Evolutionary conservation across 2,329 filamentous ascomycete species (phyloP).

Genomic region (Calonectria hongkongensis): DNA sequence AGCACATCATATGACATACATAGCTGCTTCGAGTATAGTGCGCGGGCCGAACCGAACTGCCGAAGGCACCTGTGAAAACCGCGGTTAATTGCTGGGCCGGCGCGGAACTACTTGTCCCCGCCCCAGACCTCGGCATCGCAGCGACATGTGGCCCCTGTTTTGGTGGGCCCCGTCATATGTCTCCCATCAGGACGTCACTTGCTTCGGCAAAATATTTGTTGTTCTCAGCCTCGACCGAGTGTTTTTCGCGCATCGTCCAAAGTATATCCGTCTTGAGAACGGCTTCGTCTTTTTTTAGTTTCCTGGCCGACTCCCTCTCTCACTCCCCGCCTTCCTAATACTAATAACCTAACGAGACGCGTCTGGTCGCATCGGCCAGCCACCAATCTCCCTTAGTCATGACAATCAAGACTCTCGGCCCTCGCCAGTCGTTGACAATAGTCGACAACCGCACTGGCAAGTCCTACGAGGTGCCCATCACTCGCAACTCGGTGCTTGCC

Average conservation of each 20-base stretch:
- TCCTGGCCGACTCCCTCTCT: neutral
- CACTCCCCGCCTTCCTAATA: neutral
- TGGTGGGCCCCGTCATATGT: constrained; percentile 27
- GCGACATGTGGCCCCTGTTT: constrained; percentile 28
- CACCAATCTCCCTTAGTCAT: constrained; percentile 13
- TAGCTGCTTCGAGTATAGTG: constrained; percentile 23
- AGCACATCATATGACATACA: constrained; percentile 12
- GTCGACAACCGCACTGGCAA: constrained; percentile 70
- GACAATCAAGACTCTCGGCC: constrained; percentile 30
- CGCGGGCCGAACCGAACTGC: constrained; percentile 25
- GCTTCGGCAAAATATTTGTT: constrained; percentile 1
- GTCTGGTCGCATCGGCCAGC: neutral
- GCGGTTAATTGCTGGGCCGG: constrained; percentile 22
- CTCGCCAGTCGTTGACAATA: constrained; percentile 62
- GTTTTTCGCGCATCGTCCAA: neutral
- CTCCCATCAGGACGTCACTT: constrained; percentile 12
- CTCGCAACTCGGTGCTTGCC: constrained; percentile 68
- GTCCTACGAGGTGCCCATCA: constrained; percentile 69
- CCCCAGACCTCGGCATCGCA: constrained; percentile 29
- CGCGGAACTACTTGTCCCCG: constrained; percentile 25
- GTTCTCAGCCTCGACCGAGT: neutral
- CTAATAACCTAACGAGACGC: neutral
- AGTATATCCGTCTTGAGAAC: neutral
- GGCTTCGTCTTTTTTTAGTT: neutral
- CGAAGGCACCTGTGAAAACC: constrained; percentile 20